phyloP scores from a whole-genome alignment of 192 early-diverging fungal genomes.

The Mortierella alpina region DNA sequence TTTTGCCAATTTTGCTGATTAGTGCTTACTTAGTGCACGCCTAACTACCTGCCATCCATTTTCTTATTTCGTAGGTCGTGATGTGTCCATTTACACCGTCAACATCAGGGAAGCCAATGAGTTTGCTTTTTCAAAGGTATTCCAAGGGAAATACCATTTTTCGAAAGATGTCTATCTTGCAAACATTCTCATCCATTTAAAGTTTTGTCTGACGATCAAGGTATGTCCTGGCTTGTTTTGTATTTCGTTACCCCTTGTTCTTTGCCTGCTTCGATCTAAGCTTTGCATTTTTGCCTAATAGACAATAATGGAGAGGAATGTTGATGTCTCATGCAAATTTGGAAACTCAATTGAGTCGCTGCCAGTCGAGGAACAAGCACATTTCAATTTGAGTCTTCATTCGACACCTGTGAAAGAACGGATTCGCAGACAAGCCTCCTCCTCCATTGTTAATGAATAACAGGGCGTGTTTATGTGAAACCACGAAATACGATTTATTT shows the following conservation, averaged over 20 bases:
- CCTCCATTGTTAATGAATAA: too few relatives aligned
- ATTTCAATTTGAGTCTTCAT: constrained; percentile 24
- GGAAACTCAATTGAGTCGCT: constrained; percentile 20
- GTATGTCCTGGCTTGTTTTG: neutral
- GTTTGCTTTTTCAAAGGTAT: constrained; percentile 8
- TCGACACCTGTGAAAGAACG: constrained; percentile 3
- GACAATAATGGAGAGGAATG: constrained; percentile 21
- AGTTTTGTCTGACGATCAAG: constrained; percentile 24
- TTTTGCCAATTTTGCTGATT: too few relatives aligned
- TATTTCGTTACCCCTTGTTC: neutral
- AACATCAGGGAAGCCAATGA: constrained; percentile 11
- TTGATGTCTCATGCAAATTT: constrained; percentile 10
- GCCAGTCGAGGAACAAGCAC: constrained; percentile 16
- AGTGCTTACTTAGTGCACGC: too few relatives aligned
- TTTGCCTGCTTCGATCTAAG: neutral
- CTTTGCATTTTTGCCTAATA: neutral
- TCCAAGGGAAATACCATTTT: constrained; percentile 20
- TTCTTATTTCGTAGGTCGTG: too few relatives aligned
- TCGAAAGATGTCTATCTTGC: constrained; percentile 18
- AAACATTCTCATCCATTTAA: constrained; percentile 20
- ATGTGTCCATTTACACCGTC: constrained; percentile 14
- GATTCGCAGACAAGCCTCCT: too few relatives aligned
- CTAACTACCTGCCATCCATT: too few relatives aligned
- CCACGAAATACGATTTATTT: too few relatives aligned
- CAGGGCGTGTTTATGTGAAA: too few relatives aligned